Percentiles rank a stretch among this genome's conserved stretches.
These are phyloP conservation scores for Corynespora cassiicola DNA, from an alignment of 2,329 filamentous ascomycete genomes.

Conservation along the genomic window DNA sequence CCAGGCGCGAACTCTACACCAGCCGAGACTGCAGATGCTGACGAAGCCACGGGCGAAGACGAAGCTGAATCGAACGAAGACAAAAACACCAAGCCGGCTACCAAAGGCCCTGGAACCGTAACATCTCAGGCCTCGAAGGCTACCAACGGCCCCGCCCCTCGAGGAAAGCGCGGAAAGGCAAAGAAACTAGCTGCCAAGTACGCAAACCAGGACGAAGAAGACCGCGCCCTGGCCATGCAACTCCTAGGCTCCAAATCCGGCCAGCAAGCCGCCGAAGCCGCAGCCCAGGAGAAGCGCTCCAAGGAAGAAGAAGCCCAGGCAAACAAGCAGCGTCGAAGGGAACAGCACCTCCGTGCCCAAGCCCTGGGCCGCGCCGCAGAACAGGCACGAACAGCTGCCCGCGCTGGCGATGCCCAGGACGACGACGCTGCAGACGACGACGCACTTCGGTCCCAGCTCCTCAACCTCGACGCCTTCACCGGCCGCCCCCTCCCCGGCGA, in stretches of 20 bases:
- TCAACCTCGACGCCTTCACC: slow-evolving; percentile 71
- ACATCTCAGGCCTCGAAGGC: slow-evolving; percentile 35
- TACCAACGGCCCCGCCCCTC: slow-evolving; percentile 48
- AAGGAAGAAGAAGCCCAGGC: slow-evolving; percentile 76
- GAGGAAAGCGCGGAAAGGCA: slow-evolving; percentile 80
- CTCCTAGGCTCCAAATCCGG: slow-evolving; percentile 81
- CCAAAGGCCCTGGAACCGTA: slow-evolving; percentile 31
- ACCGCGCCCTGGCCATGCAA: slow-evolving; percentile 80
- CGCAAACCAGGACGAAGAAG: slow-evolving; percentile 92
- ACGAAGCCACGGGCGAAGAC: slow-evolving; percentile 21
- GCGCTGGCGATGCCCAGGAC: slow-evolving; percentile 32
- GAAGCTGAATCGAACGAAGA: slow-evolving; percentile 41
- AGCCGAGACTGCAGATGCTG: slow-evolving; percentile 13
- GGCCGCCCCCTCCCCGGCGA: slow-evolving; percentile 82
- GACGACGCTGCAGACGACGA: slow-evolving; percentile 65
- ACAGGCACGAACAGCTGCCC: slow-evolving; percentile 62
- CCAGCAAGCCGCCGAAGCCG: slow-evolving; percentile 69
- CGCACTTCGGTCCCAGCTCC: slow-evolving; percentile 51
- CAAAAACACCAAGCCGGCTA: slow-evolving; percentile 19
- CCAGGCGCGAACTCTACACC: slow-evolving; percentile 18
- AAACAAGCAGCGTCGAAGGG: slow-evolving; percentile 75
- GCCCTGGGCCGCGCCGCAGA: slow-evolving; percentile 79
- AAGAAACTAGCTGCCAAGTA: slow-evolving; percentile 92
- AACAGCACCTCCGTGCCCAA: slow-evolving; percentile 80
- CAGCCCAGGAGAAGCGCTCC: slow-evolving; percentile 67